Percentiles rank a stretch among this genome's conserved stretches.
phyloP scores from a whole-genome alignment of 108 stramenopile genomes.

The Nitzschia palea region DNA sequence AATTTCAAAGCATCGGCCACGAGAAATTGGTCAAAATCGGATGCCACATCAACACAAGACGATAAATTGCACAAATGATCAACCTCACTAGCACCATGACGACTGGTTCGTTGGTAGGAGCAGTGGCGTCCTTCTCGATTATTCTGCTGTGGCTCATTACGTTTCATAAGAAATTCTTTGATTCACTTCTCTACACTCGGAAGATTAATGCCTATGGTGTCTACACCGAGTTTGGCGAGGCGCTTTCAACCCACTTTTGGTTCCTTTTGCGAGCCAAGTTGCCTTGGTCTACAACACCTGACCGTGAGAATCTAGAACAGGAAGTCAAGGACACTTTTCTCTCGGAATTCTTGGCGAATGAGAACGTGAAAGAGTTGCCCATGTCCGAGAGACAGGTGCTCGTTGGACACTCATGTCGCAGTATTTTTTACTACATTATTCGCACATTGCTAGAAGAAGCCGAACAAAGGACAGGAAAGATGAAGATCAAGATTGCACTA shows the following conservation, averaged over 20 bases:
- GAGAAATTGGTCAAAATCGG: too few species aligned
- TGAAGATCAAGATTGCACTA: constrained; percentile 14
- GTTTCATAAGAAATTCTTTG: constrained; percentile 19
- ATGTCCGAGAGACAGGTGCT: background rate
- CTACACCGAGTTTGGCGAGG: constrained; percentile 17
- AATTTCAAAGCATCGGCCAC: too few species aligned
- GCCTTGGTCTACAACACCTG: background rate
- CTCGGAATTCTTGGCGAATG: background rate
- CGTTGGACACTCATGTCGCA: constrained; percentile 18
- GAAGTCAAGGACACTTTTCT: constrained; percentile 15
- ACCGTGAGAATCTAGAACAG: background rate
- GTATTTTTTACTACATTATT: constrained; percentile 24
- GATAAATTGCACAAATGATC: too few species aligned
- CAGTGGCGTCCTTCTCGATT: constrained; percentile 5
- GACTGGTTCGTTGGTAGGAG: constrained; percentile 13
- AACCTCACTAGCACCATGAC: background rate
- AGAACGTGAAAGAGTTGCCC: background rate
- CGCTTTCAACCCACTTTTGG: constrained; percentile 16
- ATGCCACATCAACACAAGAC: too few species aligned
- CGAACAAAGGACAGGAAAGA: constrained; percentile 5
- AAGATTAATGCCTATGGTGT: constrained; percentile 17
- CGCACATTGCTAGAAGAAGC: constrained; percentile 8
- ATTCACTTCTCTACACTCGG: background rate
- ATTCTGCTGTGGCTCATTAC: constrained; percentile 18
- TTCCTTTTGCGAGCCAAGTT: constrained; percentile 7